Base-by-base conservation (phyloP, 164 flowering plant genomes). In the Paratinospora sagittata region DNA sequence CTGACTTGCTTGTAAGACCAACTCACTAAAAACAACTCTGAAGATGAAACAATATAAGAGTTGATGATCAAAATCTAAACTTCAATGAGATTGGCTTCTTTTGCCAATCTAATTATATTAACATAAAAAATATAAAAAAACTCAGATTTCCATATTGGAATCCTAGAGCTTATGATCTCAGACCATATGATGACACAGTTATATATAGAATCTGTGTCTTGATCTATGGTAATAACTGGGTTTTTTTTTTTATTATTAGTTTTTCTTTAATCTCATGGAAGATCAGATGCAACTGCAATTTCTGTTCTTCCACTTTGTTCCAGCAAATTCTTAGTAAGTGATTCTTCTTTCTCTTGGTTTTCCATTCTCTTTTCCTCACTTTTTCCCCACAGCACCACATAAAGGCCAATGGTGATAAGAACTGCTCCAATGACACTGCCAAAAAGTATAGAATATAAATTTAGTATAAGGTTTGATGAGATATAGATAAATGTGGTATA, bases 311-410 rank as follows among this genome's bases (percentile, higher is more conserved):
- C 75, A 34, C 21, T 77, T 71, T 81, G 77, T 8, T 77, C 81
- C 14, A 84, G 78, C 33, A 91, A 86, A 70, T 69, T 84, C 77
- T 82, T 80, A 27, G 77, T 81, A 45, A 85, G 65, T 27, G 72
- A 64, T 19, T 75, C 79, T 63, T 86, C 84, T n/a, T 70, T 71
- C 23, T 68, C 85, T 78, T 78, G 78, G 27, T 30, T 73, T 73
- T 49, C 78, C 34, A 74, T 36, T 69, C 64, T 83, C 21, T 80
- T 84, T 79, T 91, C 97, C 73, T 84, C 76, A 27, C 71, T 78
- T 81, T 91, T 88, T 6, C 97, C 95, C 95, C 97, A 90, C 10
- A 92, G 67, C 45, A 87, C 90, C 37, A 76, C 70, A 80, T 88
- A 91, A 1, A 89, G 85, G 14, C 97, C 93, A 14, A 81, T 4